Percentiles rank a stretch among this genome's conserved stretches.
Evolutionary conservation across 2,329 filamentous ascomycete genomes (phyloP).

Genomic region (Xylaria polymorpha): DNA sequence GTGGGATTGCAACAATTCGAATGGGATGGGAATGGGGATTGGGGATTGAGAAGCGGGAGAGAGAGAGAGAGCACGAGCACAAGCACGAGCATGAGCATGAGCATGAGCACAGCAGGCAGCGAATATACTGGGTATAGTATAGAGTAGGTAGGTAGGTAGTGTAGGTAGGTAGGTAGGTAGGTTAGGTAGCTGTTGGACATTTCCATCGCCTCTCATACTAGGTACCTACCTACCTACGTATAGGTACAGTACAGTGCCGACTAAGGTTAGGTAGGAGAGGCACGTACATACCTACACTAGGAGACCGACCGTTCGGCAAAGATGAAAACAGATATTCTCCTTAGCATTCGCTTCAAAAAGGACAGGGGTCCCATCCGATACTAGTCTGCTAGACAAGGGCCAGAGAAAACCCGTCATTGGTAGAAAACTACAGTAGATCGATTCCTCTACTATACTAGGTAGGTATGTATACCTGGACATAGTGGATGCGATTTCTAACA

Average conservation of each 20-base stretch:
- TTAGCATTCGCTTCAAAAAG: neutral
- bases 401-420: slow-evolving; percentile 16
- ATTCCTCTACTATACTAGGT: too few relatives aligned
- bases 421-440: neutral
- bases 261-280: too few relatives aligned
- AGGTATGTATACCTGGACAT: too few relatives aligned
- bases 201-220: neutral
- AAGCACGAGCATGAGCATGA: too few relatives aligned
- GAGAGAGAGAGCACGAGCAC: neutral
- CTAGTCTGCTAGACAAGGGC: slow-evolving; percentile 13
- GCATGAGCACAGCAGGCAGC: neutral
- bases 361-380: neutral
- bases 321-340: slow-evolving; percentile 10
- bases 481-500: neutral
- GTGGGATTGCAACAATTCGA: neutral
- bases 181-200: neutral
- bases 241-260: too few relatives aligned
- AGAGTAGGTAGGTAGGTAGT: too few relatives aligned
- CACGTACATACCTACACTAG: neutral
- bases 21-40: neutral
- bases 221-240: too few relatives aligned
- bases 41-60: slow-evolving; percentile 1
- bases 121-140: neutral
- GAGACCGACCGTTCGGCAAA: slow-evolving; percentile 7
- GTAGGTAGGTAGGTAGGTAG: too few relatives aligned